Conservation (phyloP, 192 early-diverging fungal species). For the Umbelopsis isabellina region DNA sequence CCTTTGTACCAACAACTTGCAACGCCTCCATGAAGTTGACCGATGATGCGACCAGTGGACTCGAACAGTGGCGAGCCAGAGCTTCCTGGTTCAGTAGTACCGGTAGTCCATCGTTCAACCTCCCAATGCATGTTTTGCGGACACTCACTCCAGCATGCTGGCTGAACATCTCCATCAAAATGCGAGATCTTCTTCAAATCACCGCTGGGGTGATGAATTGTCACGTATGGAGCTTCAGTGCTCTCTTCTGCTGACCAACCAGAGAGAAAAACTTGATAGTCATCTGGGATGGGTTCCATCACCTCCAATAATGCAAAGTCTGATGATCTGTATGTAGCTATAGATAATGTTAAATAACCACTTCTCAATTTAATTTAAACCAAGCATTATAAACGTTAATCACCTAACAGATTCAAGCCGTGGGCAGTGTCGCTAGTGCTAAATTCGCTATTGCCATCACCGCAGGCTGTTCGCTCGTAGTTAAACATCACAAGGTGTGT, state of each 20-base stretch:
- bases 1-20: conserved; percentile 48
- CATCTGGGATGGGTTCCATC: conserved; percentile 44
- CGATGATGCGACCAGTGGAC: conserved; percentile 46
- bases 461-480: conserved; percentile 42
- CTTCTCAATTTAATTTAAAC: background rate
- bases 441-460: conserved; percentile 22
- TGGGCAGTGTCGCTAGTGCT: conserved; percentile 45
- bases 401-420: conserved; percentile 41
- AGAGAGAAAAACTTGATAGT: conserved; percentile 45
- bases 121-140: conserved; percentile 43
- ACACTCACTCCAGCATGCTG: conserved; percentile 48
- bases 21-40: conserved; percentile 49
- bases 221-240: conserved; percentile 35
- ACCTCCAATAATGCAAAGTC: conserved; percentile 50
- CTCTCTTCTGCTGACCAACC: conserved; percentile 41
- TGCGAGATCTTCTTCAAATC: conserved; percentile 52
- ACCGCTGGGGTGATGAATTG: conserved; percentile 51
- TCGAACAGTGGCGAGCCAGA: conserved; percentile 50
- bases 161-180: conserved; percentile 39
- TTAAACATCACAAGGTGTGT: conserved; percentile 54
- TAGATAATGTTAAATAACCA: background rate
- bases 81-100: conserved; percentile 50
- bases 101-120: conserved; percentile 45
- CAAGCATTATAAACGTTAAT: no score
- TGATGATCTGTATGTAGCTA: conserved; percentile 29